A percentile compares a stretch with the other conserved stretches of the same genome.
These are phyloP conservation scores for Colletotrichum melonis DNA, from an alignment of 2,329 filamentous ascomycete genomes.

Conservation along the genomic window DNA sequence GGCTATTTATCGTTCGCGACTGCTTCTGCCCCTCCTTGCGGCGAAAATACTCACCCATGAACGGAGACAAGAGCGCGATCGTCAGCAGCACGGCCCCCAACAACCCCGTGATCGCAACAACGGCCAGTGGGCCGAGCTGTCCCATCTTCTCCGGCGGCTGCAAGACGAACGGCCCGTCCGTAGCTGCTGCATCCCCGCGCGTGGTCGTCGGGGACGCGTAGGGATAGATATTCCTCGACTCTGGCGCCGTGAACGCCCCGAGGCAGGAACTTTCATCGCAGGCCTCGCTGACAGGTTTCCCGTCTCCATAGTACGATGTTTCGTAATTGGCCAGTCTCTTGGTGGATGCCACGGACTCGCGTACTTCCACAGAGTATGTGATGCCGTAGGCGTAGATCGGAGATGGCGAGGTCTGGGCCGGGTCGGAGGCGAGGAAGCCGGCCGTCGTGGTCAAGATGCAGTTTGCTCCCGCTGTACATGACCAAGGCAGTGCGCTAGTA, in stretches of 20 bases:
- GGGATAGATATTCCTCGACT: background rate
- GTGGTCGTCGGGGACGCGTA: too few relatives aligned
- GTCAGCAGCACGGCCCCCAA: background rate
- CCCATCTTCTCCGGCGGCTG: slow-evolving; percentile 21
- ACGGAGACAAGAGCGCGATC: background rate
- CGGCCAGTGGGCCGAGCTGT: background rate
- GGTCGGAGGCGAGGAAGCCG: background rate
- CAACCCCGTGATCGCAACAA: slow-evolving; percentile 6
- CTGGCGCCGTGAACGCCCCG: background rate
- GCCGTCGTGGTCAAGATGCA: background rate
- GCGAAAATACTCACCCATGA: background rate
- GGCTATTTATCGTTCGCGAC: background rate
- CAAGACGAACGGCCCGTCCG: background rate
- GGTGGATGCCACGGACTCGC: background rate
- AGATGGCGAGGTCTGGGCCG: background rate
- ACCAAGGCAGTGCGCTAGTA: background rate
- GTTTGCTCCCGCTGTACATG: background rate
- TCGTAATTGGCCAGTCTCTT: too few relatives aligned
- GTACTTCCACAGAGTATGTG: background rate
- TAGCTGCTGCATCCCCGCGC: background rate
- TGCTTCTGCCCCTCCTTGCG: background rate
- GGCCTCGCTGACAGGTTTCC: background rate
- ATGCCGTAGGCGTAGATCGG: background rate
- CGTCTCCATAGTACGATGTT: too few relatives aligned
- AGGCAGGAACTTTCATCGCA: background rate